These are phyloP conservation scores for Sordariomycetes sp. DNA, from an alignment of 2,329 filamentous ascomycete genomes.

Conservation along the genomic window DNA sequence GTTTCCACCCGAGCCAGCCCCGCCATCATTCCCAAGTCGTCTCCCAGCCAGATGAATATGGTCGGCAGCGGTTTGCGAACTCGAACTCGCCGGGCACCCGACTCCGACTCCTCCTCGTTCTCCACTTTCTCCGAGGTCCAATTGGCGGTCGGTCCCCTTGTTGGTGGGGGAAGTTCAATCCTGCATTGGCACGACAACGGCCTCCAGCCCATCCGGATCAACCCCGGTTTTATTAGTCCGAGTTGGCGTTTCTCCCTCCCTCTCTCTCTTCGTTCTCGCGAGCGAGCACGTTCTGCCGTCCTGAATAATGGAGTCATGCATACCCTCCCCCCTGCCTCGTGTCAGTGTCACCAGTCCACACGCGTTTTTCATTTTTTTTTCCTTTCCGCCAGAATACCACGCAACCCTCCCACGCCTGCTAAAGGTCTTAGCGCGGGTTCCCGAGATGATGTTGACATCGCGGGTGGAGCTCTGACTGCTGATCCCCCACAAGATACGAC, in stretches of 20 bases:
- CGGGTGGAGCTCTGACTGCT: constrained; percentile 2
- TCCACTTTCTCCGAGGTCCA: neutral
- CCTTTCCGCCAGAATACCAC: neutral
- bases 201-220: neutral
- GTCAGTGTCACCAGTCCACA: too few relatives aligned
- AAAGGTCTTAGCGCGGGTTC: neutral
- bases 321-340: too few relatives aligned
- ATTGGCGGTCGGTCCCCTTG: neutral
- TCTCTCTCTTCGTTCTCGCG: too few relatives aligned
- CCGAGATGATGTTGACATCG: neutral
- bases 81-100: neutral
- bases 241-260: too few relatives aligned
- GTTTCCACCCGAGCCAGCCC: neutral
- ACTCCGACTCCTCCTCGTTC: neutral
- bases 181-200: neutral
- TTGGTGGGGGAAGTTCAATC: neutral
- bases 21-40: too few relatives aligned
- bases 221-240: too few relatives aligned
- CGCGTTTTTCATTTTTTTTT: too few relatives aligned
- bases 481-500: constrained; percentile 5
- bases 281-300: too few relatives aligned
- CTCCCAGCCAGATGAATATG: neutral
- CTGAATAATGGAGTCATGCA: too few relatives aligned
- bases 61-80: neutral
- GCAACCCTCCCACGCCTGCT: neutral